Evolutionary conservation across 768 basidiomycete genomes (phyloP).

Genomic region (Cystobasidium onofrii): DNA sequence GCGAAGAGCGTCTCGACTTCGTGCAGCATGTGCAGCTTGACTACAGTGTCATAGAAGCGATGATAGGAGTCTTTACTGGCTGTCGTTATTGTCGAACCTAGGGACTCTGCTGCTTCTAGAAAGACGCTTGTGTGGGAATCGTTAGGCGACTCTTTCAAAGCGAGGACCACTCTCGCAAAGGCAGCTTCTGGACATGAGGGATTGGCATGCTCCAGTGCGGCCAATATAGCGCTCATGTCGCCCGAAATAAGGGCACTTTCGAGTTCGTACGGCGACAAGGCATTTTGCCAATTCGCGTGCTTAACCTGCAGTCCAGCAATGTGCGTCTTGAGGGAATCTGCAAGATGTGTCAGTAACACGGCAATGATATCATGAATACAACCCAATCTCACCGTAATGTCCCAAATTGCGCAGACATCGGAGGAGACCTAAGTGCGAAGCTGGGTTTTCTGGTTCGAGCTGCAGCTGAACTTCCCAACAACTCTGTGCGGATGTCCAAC

Average conservation of each 20-base stretch:
- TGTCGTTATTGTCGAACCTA: constrained; percentile 76
- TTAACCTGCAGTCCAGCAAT: constrained; percentile 77
- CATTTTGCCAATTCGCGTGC: constrained; percentile 71
- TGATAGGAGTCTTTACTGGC: constrained; percentile 71
- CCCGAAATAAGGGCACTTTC: constrained; percentile 96
- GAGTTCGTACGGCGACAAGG: constrained; percentile 71
- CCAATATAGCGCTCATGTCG: constrained; percentile 75
- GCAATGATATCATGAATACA: too few relatives aligned
- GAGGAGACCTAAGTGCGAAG: constrained; percentile 78
- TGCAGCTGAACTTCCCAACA: constrained; percentile 97
- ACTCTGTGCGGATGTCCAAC: constrained; percentile 97
- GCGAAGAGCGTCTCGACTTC: constrained; percentile 61
- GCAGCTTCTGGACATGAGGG: constrained; percentile 56
- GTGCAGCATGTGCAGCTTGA: constrained; percentile 75
- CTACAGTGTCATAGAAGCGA: constrained; percentile 72
- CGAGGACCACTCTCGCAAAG: constrained; percentile 69
- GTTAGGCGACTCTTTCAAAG: constrained; percentile 58
- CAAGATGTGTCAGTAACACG: not conserved
- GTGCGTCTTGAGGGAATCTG: constrained; percentile 90
- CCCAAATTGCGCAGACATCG: constrained; percentile 88
- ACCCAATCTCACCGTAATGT: constrained; percentile 89
- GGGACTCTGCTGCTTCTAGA: constrained; percentile 58
- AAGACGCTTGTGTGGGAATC: constrained; percentile 52
- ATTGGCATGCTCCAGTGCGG: constrained; percentile 47
- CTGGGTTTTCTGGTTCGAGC: constrained; percentile 76